Evolutionary conservation across 2,329 filamentous ascomycete species (phyloP).

Genomic region (Alternaria sp.): DNA sequence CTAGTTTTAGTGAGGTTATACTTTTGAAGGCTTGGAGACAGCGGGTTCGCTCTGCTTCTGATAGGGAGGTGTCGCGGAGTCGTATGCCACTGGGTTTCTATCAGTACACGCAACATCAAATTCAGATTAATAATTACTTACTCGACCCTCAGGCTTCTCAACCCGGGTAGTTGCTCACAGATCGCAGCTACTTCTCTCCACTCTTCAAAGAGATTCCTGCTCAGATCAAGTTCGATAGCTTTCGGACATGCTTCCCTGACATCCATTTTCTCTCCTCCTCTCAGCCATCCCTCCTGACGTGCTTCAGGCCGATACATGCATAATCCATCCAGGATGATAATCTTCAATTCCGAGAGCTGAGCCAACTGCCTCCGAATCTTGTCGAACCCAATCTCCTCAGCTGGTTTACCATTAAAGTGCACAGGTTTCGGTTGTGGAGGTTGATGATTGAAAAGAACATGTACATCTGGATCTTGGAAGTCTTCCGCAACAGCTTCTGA

Average conservation of each 20-base stretch:
- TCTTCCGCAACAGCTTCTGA: conserved; percentile 49
- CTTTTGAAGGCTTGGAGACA: conserved; percentile 43
- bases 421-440: conserved; percentile 60
- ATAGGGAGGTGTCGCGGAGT: conserved; percentile 56
- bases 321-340: conserved; percentile 82
- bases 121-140: conserved; percentile 54
- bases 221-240: conserved; percentile 79
- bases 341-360: conserved; percentile 76
- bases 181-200: conserved; percentile 74
- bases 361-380: conserved; percentile 86
- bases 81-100: conserved; percentile 72
- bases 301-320: conserved; percentile 61
- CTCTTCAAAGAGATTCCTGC: conserved; percentile 78
- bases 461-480: conserved; percentile 48
- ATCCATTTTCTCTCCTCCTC: conserved; percentile 48
- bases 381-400: conserved; percentile 93
- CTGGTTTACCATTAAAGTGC: conserved; percentile 79
- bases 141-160: conserved; percentile 76
- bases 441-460: conserved; percentile 43
- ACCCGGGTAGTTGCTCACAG: conserved; percentile 71
- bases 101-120: conserved; percentile 10
- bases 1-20: conserved; percentile 59
- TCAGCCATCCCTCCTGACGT: conserved; percentile 32
- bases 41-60: conserved; percentile 33
- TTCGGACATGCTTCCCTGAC: conserved; percentile 67